Base-by-base conservation (phyloP, 306 rosid genomes). In the Aeschynomene evenia region DNA sequence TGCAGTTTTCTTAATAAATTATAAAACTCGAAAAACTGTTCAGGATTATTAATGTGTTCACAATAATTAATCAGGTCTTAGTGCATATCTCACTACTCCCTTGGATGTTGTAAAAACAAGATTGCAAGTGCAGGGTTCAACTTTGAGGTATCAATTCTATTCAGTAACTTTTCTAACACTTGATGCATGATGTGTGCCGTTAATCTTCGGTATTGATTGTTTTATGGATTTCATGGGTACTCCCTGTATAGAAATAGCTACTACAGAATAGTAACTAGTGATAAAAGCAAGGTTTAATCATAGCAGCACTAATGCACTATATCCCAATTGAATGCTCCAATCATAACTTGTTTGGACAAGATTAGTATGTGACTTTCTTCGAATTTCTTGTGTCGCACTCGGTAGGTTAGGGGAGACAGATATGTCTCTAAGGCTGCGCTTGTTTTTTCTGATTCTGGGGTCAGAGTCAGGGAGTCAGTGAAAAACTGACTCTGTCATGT, bases 51-150 rank as follows among this genome's bases (percentile, higher is more conserved):
- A 23, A 76, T 57, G 43, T 73, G 45, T 42, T 74, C 59, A 45
- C 43, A 62, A 53, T 45, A 22, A 54, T 64, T 71, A 19, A 81
- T 57, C 86, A 91, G 96, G 96, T 64, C 78, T 87, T 45, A 84
- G 97, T 22, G 91, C 96, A 19, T 91, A 87, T 78, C 91, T 91
- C 62, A 89, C 97, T 36, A 91, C 97, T 75, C 97, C 97, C 64
- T 73, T 91, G 78, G 97, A 91, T 77, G 96, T 87, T 24, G 70
- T 88, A 77, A 89, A 91, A 84, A 91, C 97, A 64, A 84, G 96
- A 77, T 62, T 91, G 78, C 97, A 91, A 81, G 91, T 91, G 54
- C 96, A 91, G 70, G 94, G 96, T 77, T 84, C 96, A 19, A 75
- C 86, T 43, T 51, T 84, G 51, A 89, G 96, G 97, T 88, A 80